A percentile compares a stretch with the other conserved stretches of the same genome.
Evolutionary conservation across 2,329 filamentous ascomycete species (phyloP).

Genomic region (Epichloe typhina): DNA sequence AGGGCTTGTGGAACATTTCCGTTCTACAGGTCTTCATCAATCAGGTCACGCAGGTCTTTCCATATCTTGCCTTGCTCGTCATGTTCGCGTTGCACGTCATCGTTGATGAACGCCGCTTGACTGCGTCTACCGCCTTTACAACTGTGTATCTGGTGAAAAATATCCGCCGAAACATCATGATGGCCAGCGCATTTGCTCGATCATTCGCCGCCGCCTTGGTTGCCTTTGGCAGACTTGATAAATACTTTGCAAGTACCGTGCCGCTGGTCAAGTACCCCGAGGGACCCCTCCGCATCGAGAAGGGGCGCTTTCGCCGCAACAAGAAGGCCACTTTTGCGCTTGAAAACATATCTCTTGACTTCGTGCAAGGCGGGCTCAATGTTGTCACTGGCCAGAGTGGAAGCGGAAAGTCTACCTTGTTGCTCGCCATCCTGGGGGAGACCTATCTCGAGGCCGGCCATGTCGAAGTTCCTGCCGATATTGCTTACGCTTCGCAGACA

Average conservation of each 20-base stretch:
- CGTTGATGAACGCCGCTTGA: constrained; percentile 32
- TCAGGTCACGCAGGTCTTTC: constrained; percentile 38
- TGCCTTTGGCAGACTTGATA: constrained; percentile 39
- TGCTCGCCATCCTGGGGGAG: constrained; percentile 43
- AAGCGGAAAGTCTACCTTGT: constrained; percentile 42
- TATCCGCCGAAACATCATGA: constrained; percentile 37
- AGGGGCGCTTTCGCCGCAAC: constrained; percentile 32
- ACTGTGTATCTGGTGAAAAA: constrained; percentile 39
- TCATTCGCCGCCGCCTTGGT: constrained; percentile 23
- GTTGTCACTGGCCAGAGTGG: constrained; percentile 41
- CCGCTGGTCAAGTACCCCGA: constrained; percentile 32
- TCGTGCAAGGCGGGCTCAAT: constrained; percentile 40
- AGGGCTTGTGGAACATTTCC: constrained; percentile 38
- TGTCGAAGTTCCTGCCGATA: constrained; percentile 35
- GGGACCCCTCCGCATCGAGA: constrained; percentile 31
- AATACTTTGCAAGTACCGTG: constrained; percentile 37
- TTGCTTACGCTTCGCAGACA: constrained; percentile 44
- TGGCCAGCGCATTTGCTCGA: constrained; percentile 30
- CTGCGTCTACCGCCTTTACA: constrained; percentile 45
- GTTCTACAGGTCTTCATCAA: constrained; percentile 33
- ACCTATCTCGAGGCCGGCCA: constrained; percentile 34
- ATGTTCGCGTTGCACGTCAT: constrained; percentile 41
- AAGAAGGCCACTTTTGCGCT: constrained; percentile 37
- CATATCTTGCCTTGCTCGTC: constrained; percentile 35
- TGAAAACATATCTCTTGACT: constrained; percentile 34